Evolutionary conservation across 306 rosid genomes (phyloP).

Genomic region (Corylus heterophylla): DNA sequence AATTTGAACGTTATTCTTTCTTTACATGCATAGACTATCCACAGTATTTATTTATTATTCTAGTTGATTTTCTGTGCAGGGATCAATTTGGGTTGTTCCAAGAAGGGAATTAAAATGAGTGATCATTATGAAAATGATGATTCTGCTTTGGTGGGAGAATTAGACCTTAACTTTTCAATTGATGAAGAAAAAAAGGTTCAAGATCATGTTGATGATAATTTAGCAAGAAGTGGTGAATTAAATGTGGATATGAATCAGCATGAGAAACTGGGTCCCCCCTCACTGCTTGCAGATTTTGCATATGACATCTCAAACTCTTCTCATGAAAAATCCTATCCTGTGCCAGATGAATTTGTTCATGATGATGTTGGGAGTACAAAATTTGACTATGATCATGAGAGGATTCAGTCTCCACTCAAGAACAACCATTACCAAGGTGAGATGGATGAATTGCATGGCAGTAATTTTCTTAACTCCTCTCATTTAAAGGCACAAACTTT

Average conservation of each 20-base stretch:
- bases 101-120: slow-evolving; percentile 1
- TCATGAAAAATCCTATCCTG: not conserved
- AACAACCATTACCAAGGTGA: slow-evolving; percentile 5
- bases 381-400: slow-evolving; percentile 1
- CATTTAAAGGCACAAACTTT: not conserved
- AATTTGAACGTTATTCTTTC: not conserved
- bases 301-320: not conserved
- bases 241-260: not conserved
- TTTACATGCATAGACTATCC: not conserved
- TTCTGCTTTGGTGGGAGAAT: not conserved
- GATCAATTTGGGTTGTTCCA: not conserved
- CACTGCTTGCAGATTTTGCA: not conserved
- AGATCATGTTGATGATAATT: not conserved
- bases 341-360: not conserved
- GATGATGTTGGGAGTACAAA: not conserved
- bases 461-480: slow-evolving; percentile 8
- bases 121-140: not conserved
- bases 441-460: slow-evolving; percentile 9
- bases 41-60: not conserved
- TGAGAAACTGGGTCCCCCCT: not conserved
- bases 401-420: not conserved
- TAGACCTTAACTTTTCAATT: not conserved
- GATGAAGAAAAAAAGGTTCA: not conserved
- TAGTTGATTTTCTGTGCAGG: not conserved
- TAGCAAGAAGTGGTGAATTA: not conserved